These are phyloP conservation scores for Ambrosia hybrid DNA, from an alignment of 140 eudicot species.

Conservation along the genomic window DNA sequence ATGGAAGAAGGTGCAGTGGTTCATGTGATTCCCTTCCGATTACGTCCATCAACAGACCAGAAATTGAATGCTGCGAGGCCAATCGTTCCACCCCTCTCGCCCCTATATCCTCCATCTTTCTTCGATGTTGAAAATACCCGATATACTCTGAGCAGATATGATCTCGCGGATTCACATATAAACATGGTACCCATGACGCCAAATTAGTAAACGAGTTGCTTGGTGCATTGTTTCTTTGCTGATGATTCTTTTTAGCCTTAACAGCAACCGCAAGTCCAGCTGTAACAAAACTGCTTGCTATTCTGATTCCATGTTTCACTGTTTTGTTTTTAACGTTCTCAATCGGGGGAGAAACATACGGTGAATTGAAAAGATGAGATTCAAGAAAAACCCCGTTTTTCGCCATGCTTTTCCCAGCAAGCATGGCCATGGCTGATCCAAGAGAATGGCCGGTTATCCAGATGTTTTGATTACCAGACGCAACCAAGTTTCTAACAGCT, in stretches of 20 bases:
- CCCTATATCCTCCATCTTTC: slow-evolving; percentile 79
- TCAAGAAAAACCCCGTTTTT: slow-evolving; percentile 57
- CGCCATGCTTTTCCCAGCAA: slow-evolving; percentile 77
- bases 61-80: slow-evolving; percentile 81
- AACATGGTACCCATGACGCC: slow-evolving; percentile 63
- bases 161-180: slow-evolving; percentile 80
- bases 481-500: slow-evolving; percentile 68
- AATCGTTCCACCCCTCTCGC: slow-evolving; percentile 61
- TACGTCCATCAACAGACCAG: slow-evolving; percentile 59
- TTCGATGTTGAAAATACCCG: slow-evolving; percentile 82
- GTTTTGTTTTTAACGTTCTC: slow-evolving; percentile 66
- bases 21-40: slow-evolving; percentile 70
- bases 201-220: slow-evolving; percentile 41
- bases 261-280: slow-evolving; percentile 83
- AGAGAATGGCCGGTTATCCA: slow-evolving; percentile 94
- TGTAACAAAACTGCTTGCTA: slow-evolving; percentile 81
- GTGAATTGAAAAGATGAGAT: slow-evolving; percentile 81
- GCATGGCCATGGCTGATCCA: slow-evolving; percentile 92
- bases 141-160: slow-evolving; percentile 82
- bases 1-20: slow-evolving; percentile 80
- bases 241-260: slow-evolving; percentile 40
- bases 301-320: slow-evolving; percentile 77
- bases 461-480: slow-evolving; percentile 50
- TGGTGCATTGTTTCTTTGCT: slow-evolving; percentile 33
- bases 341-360: slow-evolving; percentile 83